phyloP scores from a whole-genome alignment of 257 asterid genomes.

The Solanum corneliomulleri region DNA sequence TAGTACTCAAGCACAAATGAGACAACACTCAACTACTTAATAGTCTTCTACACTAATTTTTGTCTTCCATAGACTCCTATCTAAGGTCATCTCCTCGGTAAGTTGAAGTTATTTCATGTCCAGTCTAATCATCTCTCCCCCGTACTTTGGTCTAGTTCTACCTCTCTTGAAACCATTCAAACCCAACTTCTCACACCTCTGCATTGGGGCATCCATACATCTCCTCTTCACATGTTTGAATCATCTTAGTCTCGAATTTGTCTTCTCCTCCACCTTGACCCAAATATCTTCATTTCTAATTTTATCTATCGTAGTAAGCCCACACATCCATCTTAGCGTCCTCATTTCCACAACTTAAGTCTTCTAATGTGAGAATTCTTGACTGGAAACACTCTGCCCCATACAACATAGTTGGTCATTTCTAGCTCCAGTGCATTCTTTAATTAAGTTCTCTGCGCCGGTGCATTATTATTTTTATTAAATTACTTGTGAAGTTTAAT shows the following conservation, averaged over 20 bases:
- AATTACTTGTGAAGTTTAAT: background rate
- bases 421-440: background rate
- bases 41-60: background rate
- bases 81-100: background rate
- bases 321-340: background rate
- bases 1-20: background rate
- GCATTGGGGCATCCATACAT: background rate
- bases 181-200: background rate
- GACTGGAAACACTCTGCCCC: background rate
- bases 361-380: background rate
- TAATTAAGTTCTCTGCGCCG: background rate
- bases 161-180: background rate
- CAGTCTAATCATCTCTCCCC: background rate
- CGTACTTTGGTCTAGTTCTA: background rate
- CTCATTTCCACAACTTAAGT: background rate
- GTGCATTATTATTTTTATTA: background rate
- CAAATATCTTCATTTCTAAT: background rate
- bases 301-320: background rate
- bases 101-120: background rate
- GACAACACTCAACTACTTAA: background rate
- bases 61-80: background rate
- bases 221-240: background rate
- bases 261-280: background rate
- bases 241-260: background rate
- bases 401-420: background rate